Base-by-base conservation (phyloP, 176 grass and related monocot genomes). In the Triticum timopheevii region DNA sequence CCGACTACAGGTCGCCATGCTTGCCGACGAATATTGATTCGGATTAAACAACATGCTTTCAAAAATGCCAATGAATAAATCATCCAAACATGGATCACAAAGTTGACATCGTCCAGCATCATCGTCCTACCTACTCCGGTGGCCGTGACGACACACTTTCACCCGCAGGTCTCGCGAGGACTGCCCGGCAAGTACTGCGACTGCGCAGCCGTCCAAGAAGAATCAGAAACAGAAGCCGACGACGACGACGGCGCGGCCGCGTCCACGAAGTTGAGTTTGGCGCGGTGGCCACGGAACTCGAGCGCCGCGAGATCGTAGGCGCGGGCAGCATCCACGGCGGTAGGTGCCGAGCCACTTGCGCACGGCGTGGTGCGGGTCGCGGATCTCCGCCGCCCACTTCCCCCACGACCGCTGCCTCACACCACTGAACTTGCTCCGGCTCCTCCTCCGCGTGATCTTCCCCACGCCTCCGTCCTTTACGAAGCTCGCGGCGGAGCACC, bases 361-460 rank as follows among this genome's bases (percentile, higher is more conserved):
- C 31, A 83, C 91, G 30, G 87, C 95, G 83, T 87, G 86, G 52
- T 58, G 89, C 9, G 95, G 95, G 85, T 97, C 93, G 33, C 93
- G 91, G 72, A 97, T 97, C 89, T 93, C 93, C 83, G 95, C 95
- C 42, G 89, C 95, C 95, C 95, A 97, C 65, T 92, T 97, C 2
- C 95, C 95, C 93, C 95, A 97, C 28, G 85, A 85, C 58, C 95
- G 87, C 66, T 83, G 89, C 56, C 95, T 79, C 68, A 97, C 95
- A n/a, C 95, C 95, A 30, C 82, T 76, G 91, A 88, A 95, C 70
- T 66, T 86, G 91, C 88, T 85, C 42, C 52, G 65, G 35, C 35
- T 36, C 63, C 81, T 67, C 63, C 42, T 15, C 3, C 76, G 80
- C 42, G 71, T 15, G 49, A 52, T 86, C 88, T 90, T 94, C 58